A percentile compares a stretch with the other conserved stretches of the same genome.
phyloP scores from a whole-genome alignment of 1,139 yeast species.

The Kodamaea arcana region DNA sequence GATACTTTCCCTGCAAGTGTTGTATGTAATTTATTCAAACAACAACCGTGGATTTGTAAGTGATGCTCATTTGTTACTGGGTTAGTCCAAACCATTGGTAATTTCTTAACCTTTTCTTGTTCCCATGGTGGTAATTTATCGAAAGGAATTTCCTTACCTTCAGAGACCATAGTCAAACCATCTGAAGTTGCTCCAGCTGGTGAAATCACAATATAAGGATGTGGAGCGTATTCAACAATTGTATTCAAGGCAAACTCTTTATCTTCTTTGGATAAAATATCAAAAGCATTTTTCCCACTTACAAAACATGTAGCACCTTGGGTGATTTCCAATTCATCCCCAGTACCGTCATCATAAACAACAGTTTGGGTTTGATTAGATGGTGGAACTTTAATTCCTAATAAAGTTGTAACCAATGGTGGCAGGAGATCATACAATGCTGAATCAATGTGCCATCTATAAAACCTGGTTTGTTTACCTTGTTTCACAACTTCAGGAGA shows the following conservation, averaged over 20 bases:
- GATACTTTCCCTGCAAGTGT: constrained; percentile 47
- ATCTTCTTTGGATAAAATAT: constrained; percentile 61
- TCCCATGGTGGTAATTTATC: constrained; percentile 81
- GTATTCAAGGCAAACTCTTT: constrained; percentile 70
- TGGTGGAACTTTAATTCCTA: constrained; percentile 79
- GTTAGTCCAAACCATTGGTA: constrained; percentile 89
- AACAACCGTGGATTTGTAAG: constrained; percentile 83
- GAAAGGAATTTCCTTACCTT: constrained; percentile 63
- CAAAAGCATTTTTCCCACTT: constrained; percentile 74
- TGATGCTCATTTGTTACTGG: constrained; percentile 83
- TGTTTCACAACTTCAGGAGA: constrained; percentile 56
- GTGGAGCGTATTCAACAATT: constrained; percentile 83
- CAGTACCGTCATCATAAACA: constrained; percentile 60
- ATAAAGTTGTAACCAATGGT: constrained; percentile 76
- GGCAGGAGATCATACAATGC: constrained; percentile 83
- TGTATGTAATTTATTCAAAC: constrained; percentile 64
- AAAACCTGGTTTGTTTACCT: constrained; percentile 67
- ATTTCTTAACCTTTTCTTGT: constrained; percentile 61
- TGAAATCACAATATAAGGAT: constrained; percentile 80
- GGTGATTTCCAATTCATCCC: constrained; percentile 60
- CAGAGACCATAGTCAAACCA: constrained; percentile 81
- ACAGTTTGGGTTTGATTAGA: constrained; percentile 44
- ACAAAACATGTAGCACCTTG: constrained; percentile 89
- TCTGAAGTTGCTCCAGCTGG: constrained; percentile 79
- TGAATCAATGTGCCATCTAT: constrained; percentile 92